Conservation (phyloP, 2,329 filamentous ascomycete genomes). For the Pyricularia sp. region DNA sequence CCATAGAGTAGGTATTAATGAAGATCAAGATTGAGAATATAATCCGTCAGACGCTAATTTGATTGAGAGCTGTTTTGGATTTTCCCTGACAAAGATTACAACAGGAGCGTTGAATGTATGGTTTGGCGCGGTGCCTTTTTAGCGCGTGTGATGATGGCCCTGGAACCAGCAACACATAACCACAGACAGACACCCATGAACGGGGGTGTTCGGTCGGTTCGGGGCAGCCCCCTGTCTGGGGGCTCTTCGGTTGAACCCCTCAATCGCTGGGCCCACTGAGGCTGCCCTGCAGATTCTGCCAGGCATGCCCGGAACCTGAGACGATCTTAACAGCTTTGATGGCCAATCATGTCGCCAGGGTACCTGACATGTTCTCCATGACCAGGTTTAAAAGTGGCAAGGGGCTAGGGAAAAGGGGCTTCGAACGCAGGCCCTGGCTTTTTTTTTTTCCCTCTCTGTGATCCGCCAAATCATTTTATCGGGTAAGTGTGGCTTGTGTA, state of each 20-base stretch:
- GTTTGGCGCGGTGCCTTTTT: background rate
- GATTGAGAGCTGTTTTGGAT: background rate
- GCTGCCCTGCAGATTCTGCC: background rate
- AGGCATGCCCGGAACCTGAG: background rate
- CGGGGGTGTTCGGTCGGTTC: background rate
- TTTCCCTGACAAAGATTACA: background rate
- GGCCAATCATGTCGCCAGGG: background rate
- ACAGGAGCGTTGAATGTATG: background rate
- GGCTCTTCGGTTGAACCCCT: background rate
- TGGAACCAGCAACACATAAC: background rate
- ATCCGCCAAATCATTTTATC: background rate
- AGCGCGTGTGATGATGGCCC: background rate
- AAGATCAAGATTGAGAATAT: background rate
- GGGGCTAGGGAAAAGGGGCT: background rate
- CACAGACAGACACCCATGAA: background rate
- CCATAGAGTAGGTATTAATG: too few species aligned
- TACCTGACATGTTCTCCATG: background rate
- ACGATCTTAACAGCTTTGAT: background rate
- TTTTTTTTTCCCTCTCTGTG: background rate
- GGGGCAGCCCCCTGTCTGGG: background rate
- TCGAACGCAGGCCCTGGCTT: background rate
- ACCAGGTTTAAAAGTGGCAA: background rate
- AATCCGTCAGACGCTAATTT: background rate
- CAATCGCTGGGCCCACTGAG: background rate
- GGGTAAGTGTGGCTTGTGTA: background rate